A percentile compares a stretch with the other conserved stretches of the same genome.
phyloP scores from a whole-genome alignment of 257 asterid genomes.

The Vinca minor region DNA sequence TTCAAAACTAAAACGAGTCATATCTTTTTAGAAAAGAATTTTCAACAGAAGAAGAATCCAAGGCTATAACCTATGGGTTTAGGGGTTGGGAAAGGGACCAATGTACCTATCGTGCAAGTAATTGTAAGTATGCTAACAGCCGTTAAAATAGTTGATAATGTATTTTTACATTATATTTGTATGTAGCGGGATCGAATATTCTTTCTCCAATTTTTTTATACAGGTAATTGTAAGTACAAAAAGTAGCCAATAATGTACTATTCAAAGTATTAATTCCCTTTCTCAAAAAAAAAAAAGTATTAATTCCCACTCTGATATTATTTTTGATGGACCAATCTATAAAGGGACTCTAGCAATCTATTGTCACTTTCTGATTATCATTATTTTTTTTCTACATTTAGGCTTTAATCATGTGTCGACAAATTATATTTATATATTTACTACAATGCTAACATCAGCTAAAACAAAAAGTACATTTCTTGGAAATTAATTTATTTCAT shows the following conservation, averaged over 20 bases:
- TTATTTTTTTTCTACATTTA: neutral
- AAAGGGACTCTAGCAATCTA: neutral
- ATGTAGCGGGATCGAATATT: too few relatives aligned
- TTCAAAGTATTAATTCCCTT: neutral
- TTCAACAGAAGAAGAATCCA: too few relatives aligned
- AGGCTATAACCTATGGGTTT: too few relatives aligned
- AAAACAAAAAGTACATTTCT: too few relatives aligned
- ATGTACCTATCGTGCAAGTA: too few relatives aligned
- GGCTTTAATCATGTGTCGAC: neutral
- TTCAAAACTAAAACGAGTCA: too few relatives aligned
- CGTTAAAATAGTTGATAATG: too few relatives aligned
- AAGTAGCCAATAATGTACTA: neutral
- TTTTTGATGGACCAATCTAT: neutral
- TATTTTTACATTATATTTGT: too few relatives aligned
- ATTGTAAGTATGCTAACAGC: too few relatives aligned
- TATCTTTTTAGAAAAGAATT: too few relatives aligned
- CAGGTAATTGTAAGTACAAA: slow-evolving; percentile 2
- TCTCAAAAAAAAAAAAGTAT: neutral
- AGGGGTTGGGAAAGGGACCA: too few relatives aligned
- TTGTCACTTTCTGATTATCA: neutral
- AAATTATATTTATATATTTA: neutral
- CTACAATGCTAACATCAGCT: neutral
- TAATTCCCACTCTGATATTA: neutral
- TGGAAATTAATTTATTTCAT: neutral
- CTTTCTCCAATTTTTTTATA: too few relatives aligned